phyloP scores from a whole-genome alignment of 2,329 filamentous ascomycete species.

The Colletotrichum euphorbiae region DNA sequence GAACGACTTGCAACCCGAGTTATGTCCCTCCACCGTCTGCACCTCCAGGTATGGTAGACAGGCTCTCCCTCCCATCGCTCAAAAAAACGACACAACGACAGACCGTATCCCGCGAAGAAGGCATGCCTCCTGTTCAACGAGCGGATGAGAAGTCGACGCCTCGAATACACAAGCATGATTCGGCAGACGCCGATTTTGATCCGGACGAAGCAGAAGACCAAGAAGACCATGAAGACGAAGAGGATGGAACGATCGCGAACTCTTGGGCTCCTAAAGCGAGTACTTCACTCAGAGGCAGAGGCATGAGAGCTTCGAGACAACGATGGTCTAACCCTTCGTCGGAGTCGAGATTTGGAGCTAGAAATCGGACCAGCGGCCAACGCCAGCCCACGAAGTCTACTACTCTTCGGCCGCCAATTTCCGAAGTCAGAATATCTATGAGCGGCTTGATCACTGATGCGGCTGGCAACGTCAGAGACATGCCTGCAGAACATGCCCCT shows the following conservation, averaged over 20 bases:
- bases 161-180: background rate
- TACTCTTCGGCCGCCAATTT: background rate
- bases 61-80: background rate
- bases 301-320: background rate
- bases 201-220: background rate
- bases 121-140: background rate
- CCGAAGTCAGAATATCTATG: background rate
- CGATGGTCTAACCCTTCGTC: background rate
- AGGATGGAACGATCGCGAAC: background rate
- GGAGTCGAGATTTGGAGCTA: conserved; percentile 9
- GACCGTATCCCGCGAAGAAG: conserved; percentile 8
- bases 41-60: conserved; percentile 6
- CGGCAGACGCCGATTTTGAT: background rate
- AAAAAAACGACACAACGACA: conserved; percentile 14
- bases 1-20: conserved; percentile 64
- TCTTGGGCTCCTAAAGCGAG: background rate
- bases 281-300: background rate
- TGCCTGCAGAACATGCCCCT: conserved; percentile 25
- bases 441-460: conserved; percentile 28
- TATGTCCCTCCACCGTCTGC: conserved; percentile 48
- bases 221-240: background rate
- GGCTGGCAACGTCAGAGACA: conserved; percentile 26
- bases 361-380: background rate
- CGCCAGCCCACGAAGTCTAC: background rate
- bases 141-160: background rate